phyloP scores from a whole-genome alignment of 345 rosid genomes.

The Pugionium cornutum region DNA sequence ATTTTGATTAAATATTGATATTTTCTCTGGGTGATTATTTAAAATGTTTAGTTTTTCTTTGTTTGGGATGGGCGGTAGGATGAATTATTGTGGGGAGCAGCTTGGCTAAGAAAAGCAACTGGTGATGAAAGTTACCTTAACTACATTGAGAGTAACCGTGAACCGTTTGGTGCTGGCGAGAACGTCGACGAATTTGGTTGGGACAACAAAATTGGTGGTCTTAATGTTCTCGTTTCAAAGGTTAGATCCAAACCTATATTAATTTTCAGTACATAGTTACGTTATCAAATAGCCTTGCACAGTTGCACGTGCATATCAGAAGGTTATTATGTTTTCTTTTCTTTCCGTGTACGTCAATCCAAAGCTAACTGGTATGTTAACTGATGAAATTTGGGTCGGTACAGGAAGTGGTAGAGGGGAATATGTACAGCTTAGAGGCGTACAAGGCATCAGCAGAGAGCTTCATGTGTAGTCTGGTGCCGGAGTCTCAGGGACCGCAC shows the following conservation, averaged over 20 bases:
- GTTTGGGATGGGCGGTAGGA: slow-evolving; percentile 53
- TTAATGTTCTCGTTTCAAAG: slow-evolving; percentile 90
- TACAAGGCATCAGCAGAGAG: slow-evolving; percentile 93
- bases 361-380: slow-evolving; percentile 16
- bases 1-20: not conserved
- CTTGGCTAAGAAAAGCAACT: slow-evolving; percentile 88
- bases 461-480: slow-evolving; percentile 89
- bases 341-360: slow-evolving; percentile 29
- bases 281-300: too few relatives aligned
- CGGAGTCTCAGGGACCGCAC: slow-evolving; percentile 70
- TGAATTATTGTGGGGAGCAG: slow-evolving; percentile 97
- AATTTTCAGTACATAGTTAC: too few relatives aligned
- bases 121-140: slow-evolving; percentile 57
- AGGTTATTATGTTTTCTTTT: not conserved
- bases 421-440: slow-evolving; percentile 58
- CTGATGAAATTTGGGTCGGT: not conserved
- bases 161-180: slow-evolving; percentile 86
- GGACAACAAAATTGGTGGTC: slow-evolving; percentile 97
- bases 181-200: slow-evolving; percentile 94
- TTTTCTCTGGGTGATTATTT: not conserved
- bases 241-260: slow-evolving; percentile 36
- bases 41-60: not conserved
- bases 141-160: slow-evolving; percentile 75
- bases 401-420: slow-evolving; percentile 75
- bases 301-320: slow-evolving; percentile 24